Percentiles rank a stretch among this genome's conserved stretches.
phyloP scores from a whole-genome alignment of 345 rosid species.

The Anastatica hierochuntica region DNA sequence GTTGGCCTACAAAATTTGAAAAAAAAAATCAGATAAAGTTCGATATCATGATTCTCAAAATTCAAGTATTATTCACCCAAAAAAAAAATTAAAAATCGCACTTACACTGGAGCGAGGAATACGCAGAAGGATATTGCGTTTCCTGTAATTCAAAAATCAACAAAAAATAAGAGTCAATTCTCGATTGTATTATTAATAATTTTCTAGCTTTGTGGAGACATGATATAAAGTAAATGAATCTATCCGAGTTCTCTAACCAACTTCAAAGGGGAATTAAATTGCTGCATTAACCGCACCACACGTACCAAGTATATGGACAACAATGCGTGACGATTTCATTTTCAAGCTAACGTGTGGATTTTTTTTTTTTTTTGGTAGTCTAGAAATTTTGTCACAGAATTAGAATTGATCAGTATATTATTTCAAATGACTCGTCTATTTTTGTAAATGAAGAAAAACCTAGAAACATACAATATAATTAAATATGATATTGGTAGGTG shows the following conservation, averaged over 20 bases:
- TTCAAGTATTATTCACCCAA: neutral
- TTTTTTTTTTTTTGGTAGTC: neutral
- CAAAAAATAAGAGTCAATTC: neutral
- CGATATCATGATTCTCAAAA: too few relatives aligned
- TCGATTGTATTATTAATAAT: slow-evolving; percentile 1
- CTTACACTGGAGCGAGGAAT: slow-evolving; percentile 84
- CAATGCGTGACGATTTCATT: slow-evolving; percentile 27
- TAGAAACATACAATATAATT: neutral
- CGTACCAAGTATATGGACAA: slow-evolving; percentile 18
- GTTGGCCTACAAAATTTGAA: slow-evolving; percentile 47
- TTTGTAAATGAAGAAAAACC: neutral
- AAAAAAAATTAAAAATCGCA: neutral
- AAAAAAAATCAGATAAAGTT: neutral
- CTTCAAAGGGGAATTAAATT: slow-evolving; percentile 18
- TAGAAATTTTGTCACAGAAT: neutral
- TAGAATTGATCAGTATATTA: neutral
- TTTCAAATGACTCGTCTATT: neutral
- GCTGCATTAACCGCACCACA: slow-evolving; percentile 18
- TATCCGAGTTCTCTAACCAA: slow-evolving; percentile 5
- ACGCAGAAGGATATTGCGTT: slow-evolving; percentile 63
- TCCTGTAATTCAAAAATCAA: slow-evolving; percentile 34
- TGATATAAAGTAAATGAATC: slow-evolving; percentile 4
- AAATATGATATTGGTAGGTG: neutral
- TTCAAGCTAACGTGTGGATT: slow-evolving; percentile 2
- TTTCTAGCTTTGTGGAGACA: slow-evolving; percentile 4